A percentile compares a stretch with the other conserved stretches of the same genome.
These are phyloP conservation scores for Curvularia sp. DNA, from an alignment of 2,329 filamentous ascomycete genomes.

Conservation along the genomic window DNA sequence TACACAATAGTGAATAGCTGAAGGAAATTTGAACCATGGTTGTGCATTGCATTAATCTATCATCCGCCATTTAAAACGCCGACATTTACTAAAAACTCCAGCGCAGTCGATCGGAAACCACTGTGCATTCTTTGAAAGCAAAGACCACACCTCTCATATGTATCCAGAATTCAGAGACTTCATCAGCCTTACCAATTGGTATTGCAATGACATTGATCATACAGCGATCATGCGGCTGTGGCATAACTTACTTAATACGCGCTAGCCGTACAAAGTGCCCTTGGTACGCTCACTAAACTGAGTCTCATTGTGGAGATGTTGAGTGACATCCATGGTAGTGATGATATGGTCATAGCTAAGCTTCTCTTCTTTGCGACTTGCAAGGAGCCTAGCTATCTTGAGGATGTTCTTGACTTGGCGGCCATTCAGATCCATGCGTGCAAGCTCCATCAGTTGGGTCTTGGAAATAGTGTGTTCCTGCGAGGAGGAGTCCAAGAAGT, in stretches of 20 bases:
- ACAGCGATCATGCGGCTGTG: background rate
- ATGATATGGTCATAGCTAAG: conserved; percentile 42
- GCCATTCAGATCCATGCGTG: conserved; percentile 56
- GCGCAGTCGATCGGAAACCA: background rate
- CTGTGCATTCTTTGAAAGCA: background rate
- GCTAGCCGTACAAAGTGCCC: conserved; percentile 24
- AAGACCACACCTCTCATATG: background rate
- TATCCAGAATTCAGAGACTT: background rate
- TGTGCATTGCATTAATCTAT: background rate
- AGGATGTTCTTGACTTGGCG: conserved; percentile 60
- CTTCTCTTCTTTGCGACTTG: conserved; percentile 37
- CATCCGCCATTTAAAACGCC: background rate
- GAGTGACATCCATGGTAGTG: conserved; percentile 50
- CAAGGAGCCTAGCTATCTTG: conserved; percentile 41
- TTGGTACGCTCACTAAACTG: conserved; percentile 41
- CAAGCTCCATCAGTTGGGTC: conserved; percentile 41
- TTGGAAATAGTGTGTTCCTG: conserved; percentile 27
- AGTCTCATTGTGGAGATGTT: conserved; percentile 51
- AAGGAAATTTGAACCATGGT: background rate
- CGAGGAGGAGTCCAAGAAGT: conserved; percentile 45
- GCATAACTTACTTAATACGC: background rate
- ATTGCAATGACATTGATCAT: background rate
- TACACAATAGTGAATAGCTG: background rate
- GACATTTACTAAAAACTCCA: background rate
- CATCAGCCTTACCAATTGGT: background rate